Percentiles rank a stretch among this genome's conserved stretches.
Evolutionary conservation across 345 rosid genomes (phyloP).

Genomic region (Acer negundo): DNA sequence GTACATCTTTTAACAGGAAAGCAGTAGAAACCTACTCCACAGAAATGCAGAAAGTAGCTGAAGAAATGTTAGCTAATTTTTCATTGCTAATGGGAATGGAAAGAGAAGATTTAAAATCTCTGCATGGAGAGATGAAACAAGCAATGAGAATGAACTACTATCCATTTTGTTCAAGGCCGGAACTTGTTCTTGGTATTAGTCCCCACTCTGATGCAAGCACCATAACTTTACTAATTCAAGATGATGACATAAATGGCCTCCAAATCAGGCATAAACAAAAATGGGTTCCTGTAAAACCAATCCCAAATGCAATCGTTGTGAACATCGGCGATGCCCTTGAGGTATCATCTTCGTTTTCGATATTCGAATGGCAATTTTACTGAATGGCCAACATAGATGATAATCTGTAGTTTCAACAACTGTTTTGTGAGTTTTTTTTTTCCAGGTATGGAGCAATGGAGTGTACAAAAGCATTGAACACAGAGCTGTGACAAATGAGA

Average conservation of each 20-base stretch:
- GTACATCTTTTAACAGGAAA: constrained; percentile 2
- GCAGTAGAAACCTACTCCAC: constrained; percentile 24
- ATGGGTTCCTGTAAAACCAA: constrained; percentile 37
- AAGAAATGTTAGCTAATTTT: constrained; percentile 15
- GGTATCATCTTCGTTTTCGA: constrained; percentile 2
- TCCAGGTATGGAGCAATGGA: constrained; percentile 30
- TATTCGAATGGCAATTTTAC: no score
- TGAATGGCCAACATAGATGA: not conserved
- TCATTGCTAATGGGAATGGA: constrained; percentile 27
- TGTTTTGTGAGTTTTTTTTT: not conserved
- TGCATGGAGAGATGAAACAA: constrained; percentile 25
- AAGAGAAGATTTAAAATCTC: constrained; percentile 8
- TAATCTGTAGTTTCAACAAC: not conserved
- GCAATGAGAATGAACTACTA: constrained; percentile 34
- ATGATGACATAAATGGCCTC: constrained; percentile 30
- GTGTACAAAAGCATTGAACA: constrained; percentile 37
- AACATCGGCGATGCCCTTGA: constrained; percentile 30
- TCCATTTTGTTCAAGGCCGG: constrained; percentile 30
- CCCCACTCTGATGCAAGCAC: constrained; percentile 29
- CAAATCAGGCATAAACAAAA: constrained; percentile 26
- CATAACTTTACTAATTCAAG: constrained; percentile 33
- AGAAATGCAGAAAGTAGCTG: constrained; percentile 6
- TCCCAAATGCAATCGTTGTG: constrained; percentile 30
- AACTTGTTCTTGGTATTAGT: constrained; percentile 27
- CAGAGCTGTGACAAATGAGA: constrained; percentile 26